phyloP scores from a whole-genome alignment of 2,329 filamentous ascomycete species.

The Cadophora sp. region DNA sequence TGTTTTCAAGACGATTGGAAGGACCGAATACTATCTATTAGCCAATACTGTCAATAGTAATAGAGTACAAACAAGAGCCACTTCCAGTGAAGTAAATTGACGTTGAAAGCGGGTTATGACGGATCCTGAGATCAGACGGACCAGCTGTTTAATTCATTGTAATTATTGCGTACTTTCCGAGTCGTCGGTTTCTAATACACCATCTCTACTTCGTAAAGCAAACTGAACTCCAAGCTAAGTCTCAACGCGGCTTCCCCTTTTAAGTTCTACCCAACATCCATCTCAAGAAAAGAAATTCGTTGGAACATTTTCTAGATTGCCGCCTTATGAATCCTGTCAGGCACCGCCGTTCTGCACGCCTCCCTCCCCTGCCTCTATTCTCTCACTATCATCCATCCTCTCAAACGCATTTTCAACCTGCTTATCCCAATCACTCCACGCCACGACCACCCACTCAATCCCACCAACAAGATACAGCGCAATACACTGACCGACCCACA shows the following conservation, averaged over 20 bases:
- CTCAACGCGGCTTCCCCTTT: background rate
- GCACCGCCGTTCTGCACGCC: background rate
- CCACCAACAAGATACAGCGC: constrained; percentile 81
- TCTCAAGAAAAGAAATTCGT: background rate
- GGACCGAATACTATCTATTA: no score
- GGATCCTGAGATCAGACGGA: no score
- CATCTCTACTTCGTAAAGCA: no score
- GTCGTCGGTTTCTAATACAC: no score
- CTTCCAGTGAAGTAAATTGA: no score
- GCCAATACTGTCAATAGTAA: no score
- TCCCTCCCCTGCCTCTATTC: constrained; percentile 34
- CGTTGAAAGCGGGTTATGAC: no score
- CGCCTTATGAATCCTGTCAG: background rate
- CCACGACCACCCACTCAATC: constrained; percentile 81
- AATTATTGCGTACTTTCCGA: no score
- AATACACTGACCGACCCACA: constrained; percentile 86
- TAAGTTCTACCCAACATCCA: background rate
- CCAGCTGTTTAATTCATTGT: no score
- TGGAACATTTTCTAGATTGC: background rate
- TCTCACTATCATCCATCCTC: constrained; percentile 64
- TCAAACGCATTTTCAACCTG: constrained; percentile 76
- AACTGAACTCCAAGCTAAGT: background rate
- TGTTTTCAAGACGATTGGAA: no score
- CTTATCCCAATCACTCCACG: constrained; percentile 76
- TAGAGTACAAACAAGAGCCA: no score